A percentile compares a stretch with the other conserved stretches of the same genome.
Conservation (phyloP, 2,329 filamentous ascomycete genomes). For the Pseudogymnoascus sp. region DNA sequence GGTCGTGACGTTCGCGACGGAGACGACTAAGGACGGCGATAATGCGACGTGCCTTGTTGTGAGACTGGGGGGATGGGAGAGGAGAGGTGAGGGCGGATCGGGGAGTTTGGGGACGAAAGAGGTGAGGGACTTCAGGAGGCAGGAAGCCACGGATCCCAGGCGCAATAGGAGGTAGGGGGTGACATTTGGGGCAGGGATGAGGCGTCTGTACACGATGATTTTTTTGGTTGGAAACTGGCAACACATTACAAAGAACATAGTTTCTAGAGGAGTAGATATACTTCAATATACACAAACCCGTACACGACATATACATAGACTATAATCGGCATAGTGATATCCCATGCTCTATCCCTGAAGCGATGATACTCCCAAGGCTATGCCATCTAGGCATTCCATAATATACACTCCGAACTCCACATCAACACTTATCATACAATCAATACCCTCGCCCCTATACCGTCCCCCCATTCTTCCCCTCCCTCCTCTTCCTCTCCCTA, state of each 20-base stretch:
- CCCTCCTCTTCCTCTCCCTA: constrained; percentile 23
- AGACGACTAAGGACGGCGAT: constrained; percentile 56
- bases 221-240: neutral
- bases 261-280: neutral
- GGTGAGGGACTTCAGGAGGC: constrained; percentile 72
- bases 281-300: constrained; percentile 5
- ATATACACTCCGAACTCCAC: constrained; percentile 4
- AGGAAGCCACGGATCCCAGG: constrained; percentile 76
- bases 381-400: neutral
- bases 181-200: neutral
- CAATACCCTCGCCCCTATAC: neutral
- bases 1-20: constrained; percentile 80
- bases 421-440: neutral
- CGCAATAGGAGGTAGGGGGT: constrained; percentile 37
- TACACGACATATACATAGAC: neutral
- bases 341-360: neutral
- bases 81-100: constrained; percentile 72
- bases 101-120: constrained; percentile 90
- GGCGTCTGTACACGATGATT: neutral
- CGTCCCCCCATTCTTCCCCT: constrained; percentile 13
- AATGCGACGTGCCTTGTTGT: constrained; percentile 64
- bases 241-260: neutral
- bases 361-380: neutral
- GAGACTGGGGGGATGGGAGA: constrained; percentile 61
- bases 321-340: neutral